phyloP scores from a whole-genome alignment of 2,329 filamentous ascomycete genomes.

The Bipolaris bicolor region DNA sequence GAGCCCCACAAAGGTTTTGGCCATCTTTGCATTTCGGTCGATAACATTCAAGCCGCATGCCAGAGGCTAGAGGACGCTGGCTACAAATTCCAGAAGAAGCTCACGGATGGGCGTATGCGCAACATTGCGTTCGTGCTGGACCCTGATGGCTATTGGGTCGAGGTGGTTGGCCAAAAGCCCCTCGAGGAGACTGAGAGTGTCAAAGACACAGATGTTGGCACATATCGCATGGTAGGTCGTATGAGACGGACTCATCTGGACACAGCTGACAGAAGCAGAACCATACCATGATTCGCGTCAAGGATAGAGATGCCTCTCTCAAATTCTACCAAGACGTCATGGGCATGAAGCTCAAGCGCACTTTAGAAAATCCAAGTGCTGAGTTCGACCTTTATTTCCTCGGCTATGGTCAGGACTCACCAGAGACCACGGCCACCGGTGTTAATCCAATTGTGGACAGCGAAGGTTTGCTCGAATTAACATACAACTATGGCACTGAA shows the following conservation, averaged over 20 bases:
- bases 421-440: conserved; percentile 61
- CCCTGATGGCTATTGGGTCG: conserved; percentile 76
- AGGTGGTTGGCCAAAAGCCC: conserved; percentile 75
- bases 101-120: conserved; percentile 74
- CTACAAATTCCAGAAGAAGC: conserved; percentile 93
- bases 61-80: conserved; percentile 86
- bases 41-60: conserved; percentile 83
- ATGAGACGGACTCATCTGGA: background rate
- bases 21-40: conserved; percentile 76
- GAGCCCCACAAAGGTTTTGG: conserved; percentile 86
- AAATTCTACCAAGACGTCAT: conserved; percentile 72
- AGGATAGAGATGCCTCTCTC: conserved; percentile 60
- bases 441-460: conserved; percentile 67
- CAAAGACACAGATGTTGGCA: conserved; percentile 72
- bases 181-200: conserved; percentile 74
- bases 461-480: conserved; percentile 88
- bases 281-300: conserved; percentile 95
- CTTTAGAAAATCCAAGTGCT: conserved; percentile 69
- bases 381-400: conserved; percentile 94
- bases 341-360: conserved; percentile 84
- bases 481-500: conserved; percentile 83
- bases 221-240: conserved; percentile 68
- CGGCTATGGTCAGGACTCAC: conserved; percentile 65
- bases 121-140: conserved; percentile 90
- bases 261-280: conserved; percentile 59